These are phyloP conservation scores for Metarhizium guizhouense DNA, from an alignment of 2,329 filamentous ascomycete species.

Conservation along the genomic window DNA sequence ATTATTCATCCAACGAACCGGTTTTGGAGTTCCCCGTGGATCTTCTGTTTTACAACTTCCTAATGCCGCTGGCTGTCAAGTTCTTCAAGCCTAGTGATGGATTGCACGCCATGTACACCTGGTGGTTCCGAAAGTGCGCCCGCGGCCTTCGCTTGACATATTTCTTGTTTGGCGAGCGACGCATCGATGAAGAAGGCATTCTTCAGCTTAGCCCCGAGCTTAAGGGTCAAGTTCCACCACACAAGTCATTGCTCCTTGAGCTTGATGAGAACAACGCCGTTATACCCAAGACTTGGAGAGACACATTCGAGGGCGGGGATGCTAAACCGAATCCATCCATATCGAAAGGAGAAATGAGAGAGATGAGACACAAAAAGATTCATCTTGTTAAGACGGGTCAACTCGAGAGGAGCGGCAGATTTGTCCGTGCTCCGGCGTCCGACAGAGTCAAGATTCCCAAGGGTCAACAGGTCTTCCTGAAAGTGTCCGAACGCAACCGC, in stretches of 20 bases:
- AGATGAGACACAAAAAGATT: conserved; percentile 30
- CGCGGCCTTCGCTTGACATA: conserved; percentile 72
- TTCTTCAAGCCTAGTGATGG: conserved; percentile 80
- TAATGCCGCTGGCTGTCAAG: conserved; percentile 80
- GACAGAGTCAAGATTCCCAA: conserved; percentile 94
- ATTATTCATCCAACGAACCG: conserved; percentile 88
- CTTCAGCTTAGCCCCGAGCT: conserved; percentile 36
- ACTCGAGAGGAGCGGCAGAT: conserved; percentile 64
- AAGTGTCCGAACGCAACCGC: conserved; percentile 57
- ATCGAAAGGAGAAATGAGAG: conserved; percentile 24
- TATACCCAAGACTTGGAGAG: conserved; percentile 48
- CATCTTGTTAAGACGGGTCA: conserved; percentile 39
- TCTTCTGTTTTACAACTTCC: conserved; percentile 90
- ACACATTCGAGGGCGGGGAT: conserved; percentile 40
- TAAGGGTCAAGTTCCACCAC: conserved; percentile 23
- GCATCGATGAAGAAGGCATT: conserved; percentile 71
- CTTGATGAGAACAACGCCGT: conserved; percentile 32
- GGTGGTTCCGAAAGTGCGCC: conserved; percentile 92
- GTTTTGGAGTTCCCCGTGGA: conserved; percentile 92
- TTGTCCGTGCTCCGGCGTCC: conserved; percentile 86
- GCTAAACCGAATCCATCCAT: conserved; percentile 31
- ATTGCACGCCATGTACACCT: conserved; percentile 77
- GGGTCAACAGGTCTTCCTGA: conserved; percentile 69
- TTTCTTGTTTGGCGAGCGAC: conserved; percentile 84
- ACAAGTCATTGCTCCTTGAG: conserved; percentile 37